These are phyloP conservation scores for Brassica hybrid DNA, from an alignment of 441 rosid genomes.

Conservation along the genomic window DNA sequence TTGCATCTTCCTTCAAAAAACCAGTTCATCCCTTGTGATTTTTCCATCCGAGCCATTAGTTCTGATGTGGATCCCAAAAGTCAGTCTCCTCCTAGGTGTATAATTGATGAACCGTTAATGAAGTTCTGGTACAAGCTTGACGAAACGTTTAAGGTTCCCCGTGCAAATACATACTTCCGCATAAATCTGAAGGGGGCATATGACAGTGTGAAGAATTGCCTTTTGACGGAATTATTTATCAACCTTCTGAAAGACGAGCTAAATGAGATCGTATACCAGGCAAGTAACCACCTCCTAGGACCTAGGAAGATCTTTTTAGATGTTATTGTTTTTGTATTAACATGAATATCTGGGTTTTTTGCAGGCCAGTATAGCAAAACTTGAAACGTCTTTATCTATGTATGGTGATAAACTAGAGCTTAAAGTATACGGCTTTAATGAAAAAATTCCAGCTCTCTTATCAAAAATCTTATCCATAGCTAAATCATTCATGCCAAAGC, in stretches of 20 bases:
- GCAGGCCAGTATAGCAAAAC: conserved; percentile 96
- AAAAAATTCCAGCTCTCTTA: conserved; percentile 79
- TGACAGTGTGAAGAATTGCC: conserved; percentile 63
- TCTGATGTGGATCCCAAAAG: conserved; percentile 39
- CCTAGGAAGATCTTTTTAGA: conserved; percentile 5
- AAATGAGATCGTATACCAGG: conserved; percentile 95
- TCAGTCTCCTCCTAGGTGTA: conserved; percentile 62
- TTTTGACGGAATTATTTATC: conserved; percentile 82
- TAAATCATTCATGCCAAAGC: conserved; percentile 72
- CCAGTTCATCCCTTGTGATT: conserved; percentile 86
- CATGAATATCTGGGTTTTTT: conserved; percentile 29
- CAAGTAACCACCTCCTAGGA: conserved; percentile 36
- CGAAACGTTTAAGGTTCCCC: conserved; percentile 79
- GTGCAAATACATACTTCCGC: conserved; percentile 42
- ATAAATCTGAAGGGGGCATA: conserved; percentile 85
- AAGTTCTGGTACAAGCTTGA: conserved; percentile 98
- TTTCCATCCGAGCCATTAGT: conserved; percentile 65
- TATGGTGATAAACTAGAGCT: conserved; percentile 84
- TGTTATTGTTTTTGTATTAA: conserved; percentile 13
- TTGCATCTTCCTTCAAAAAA: conserved; percentile 86
- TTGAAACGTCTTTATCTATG: conserved; percentile 80
- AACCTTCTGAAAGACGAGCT: conserved; percentile 92
- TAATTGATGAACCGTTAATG: conserved; percentile 78
- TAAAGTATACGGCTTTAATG: conserved; percentile 91
- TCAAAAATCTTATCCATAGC: conserved; percentile 70